Percentiles rank a stretch among this genome's conserved stretches.
Evolutionary conservation across 345 rosid genomes (phyloP).

Genomic region (Corymbia maculata): DNA sequence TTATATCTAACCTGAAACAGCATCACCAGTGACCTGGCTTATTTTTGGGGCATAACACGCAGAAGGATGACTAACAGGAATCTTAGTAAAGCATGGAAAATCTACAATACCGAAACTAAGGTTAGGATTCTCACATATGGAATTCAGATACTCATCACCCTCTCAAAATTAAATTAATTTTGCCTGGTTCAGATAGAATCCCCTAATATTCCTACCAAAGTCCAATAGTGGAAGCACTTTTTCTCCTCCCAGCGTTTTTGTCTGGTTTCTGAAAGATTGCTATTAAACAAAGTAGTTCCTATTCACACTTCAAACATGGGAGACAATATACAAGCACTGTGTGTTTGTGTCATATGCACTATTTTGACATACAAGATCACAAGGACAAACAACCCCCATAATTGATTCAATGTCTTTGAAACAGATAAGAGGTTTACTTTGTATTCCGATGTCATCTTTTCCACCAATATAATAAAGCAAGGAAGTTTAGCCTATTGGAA

Average conservation of each 20-base stretch:
- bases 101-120: background rate
- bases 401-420: background rate
- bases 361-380: background rate
- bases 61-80: background rate
- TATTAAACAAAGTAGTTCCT: background rate
- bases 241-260: background rate
- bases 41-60: background rate
- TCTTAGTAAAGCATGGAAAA: background rate
- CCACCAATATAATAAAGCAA: background rate
- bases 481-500: background rate
- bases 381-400: background rate
- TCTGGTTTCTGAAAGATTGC: background rate
- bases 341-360: background rate
- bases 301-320: background rate
- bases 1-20: constrained; percentile 66
- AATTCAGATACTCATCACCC: background rate
- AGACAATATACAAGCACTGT: background rate
- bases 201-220: background rate
- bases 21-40: background rate
- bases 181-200: background rate
- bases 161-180: background rate
- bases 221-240: background rate
- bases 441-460: background rate
- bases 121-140: background rate
- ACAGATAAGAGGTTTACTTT: background rate